phyloP scores from a whole-genome alignment of 2,329 filamentous ascomycete species.

The Fonsecaea pugnacius region DNA sequence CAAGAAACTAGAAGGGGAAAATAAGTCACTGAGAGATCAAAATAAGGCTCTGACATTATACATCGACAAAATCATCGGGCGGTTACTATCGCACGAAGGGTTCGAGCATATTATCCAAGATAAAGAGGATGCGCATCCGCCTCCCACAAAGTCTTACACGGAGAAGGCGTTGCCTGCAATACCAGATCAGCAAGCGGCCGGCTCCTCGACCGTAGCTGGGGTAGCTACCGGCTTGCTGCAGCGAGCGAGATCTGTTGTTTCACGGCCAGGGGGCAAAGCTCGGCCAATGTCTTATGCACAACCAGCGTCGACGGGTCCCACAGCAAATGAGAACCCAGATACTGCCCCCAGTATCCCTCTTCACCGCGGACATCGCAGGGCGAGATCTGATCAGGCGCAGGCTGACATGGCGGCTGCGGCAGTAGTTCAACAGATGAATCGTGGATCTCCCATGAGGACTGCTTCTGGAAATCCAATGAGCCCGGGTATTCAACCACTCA shows the following conservation, averaged over 20 bases:
- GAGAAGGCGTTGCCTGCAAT: conserved; percentile 87
- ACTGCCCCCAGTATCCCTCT: conserved; percentile 56
- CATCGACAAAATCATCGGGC: conserved; percentile 98
- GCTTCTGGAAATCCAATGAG: conserved; percentile 59
- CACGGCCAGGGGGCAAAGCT: conserved; percentile 33
- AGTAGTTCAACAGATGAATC: conserved; percentile 89
- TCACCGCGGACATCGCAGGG: conserved; percentile 51
- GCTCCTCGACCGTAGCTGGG: conserved; percentile 64
- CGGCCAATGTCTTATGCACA: conserved; percentile 50
- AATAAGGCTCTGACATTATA: conserved; percentile 97
- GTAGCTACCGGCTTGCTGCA: conserved; percentile 59
- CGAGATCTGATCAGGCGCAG: conserved; percentile 54
- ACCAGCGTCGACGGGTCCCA: conserved; percentile 42
- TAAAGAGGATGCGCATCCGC: conserved; percentile 45
- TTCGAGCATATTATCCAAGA: conserved; percentile 72
- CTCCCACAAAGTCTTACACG: conserved; percentile 48
- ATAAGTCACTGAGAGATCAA: conserved; percentile 82
- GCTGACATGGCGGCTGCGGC: conserved; percentile 59
- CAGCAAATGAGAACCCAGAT: conserved; percentile 52
- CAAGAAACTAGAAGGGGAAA: conserved; percentile 75
- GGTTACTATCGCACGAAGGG: conserved; percentile 88
- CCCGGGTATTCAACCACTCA: conserved; percentile 60
- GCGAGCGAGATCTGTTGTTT: conserved; percentile 65
- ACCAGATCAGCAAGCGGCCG: conserved; percentile 72
- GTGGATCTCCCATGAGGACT: conserved; percentile 59